phyloP scores from a whole-genome alignment of 2,329 filamentous ascomycete genomes.

The Xylariaceae sp. region DNA sequence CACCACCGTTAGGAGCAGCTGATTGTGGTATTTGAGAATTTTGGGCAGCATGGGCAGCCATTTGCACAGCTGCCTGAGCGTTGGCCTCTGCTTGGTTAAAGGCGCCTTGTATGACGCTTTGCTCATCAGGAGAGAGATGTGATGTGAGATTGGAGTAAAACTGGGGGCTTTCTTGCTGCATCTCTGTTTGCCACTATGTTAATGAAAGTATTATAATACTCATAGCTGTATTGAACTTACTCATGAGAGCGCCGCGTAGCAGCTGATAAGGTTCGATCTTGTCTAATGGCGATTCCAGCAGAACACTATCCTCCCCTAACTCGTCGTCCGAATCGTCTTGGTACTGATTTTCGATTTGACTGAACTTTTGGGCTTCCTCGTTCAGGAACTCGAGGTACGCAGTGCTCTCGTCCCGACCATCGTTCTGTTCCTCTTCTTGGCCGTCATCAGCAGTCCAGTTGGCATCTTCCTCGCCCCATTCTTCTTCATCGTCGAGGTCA shows the following conservation, averaged over 20 bases:
- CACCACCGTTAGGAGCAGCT: slow-evolving; percentile 30
- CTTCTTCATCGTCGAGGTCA: slow-evolving; percentile 76
- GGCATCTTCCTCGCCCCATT: slow-evolving; percentile 81
- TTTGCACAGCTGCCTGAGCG: slow-evolving; percentile 32
- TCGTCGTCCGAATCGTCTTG: slow-evolving; percentile 81
- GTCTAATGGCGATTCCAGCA: slow-evolving; percentile 93
- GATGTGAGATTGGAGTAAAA: slow-evolving; percentile 83
- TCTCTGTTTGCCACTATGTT: slow-evolving; percentile 58
- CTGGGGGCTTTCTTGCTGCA: slow-evolving; percentile 90
- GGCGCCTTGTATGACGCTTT: slow-evolving; percentile 33
- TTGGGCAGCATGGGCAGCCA: slow-evolving; percentile 22
- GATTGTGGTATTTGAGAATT: slow-evolving; percentile 17
- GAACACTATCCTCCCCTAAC: slow-evolving; percentile 87
- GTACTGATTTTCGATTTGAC: slow-evolving; percentile 59
- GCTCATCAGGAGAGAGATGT: slow-evolving; percentile 37
- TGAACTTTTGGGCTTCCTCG: slow-evolving; percentile 90
- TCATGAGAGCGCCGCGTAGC: slow-evolving; percentile 81
- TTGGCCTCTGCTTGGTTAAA: slow-evolving; percentile 38
- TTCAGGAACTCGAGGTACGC: slow-evolving; percentile 96
- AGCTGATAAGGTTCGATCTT: slow-evolving; percentile 93
- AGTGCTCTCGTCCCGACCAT: slow-evolving; percentile 87
- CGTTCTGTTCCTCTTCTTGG: slow-evolving; percentile 66
- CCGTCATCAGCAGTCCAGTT: slow-evolving; percentile 81
- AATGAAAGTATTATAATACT: not conserved
- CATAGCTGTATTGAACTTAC: slow-evolving; percentile 62